These are phyloP conservation scores for Stemphylium vesicarium DNA, from an alignment of 2,329 filamentous ascomycete species.

Conservation along the genomic window DNA sequence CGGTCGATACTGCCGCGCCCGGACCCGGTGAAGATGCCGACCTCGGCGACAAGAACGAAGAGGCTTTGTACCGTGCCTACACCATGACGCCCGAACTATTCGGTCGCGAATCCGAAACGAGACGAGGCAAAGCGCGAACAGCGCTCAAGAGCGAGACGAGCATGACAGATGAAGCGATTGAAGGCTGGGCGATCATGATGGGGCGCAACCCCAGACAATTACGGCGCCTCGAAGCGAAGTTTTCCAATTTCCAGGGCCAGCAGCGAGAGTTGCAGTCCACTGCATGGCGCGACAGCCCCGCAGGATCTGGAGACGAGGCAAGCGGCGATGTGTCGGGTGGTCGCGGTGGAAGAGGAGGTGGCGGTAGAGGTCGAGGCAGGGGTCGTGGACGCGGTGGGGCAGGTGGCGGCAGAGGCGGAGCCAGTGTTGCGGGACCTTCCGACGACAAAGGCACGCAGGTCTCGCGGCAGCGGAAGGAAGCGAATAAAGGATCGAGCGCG, in stretches of 20 bases:
- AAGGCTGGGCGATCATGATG: slow-evolving; percentile 93
- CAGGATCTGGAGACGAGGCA: slow-evolving; percentile 62
- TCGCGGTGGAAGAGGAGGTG: slow-evolving; percentile 53
- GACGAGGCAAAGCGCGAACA: slow-evolving; percentile 67
- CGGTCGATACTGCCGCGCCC: slow-evolving; percentile 69
- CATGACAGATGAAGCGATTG: slow-evolving; percentile 92
- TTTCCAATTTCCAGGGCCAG: slow-evolving; percentile 67
- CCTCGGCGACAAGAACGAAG: slow-evolving; percentile 66
- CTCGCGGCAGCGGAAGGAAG: slow-evolving; percentile 78
- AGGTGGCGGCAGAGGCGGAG: slow-evolving; percentile 46
- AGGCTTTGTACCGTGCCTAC: slow-evolving; percentile 75
- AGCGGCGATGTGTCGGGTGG: slow-evolving; percentile 54
- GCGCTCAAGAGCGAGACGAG: slow-evolving; percentile 76
- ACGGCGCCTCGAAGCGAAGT: slow-evolving; percentile 73
- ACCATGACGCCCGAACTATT: slow-evolving; percentile 70
- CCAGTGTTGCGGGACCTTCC: slow-evolving; percentile 67
- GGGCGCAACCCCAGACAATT: slow-evolving; percentile 72
- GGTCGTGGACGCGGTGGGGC: slow-evolving; percentile 44
- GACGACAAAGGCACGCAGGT: slow-evolving; percentile 74
- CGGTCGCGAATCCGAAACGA: slow-evolving; percentile 71
- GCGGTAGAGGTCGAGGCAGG: slow-evolving; percentile 46
- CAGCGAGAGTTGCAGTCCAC: slow-evolving; percentile 71
- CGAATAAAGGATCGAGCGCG: slow-evolving; percentile 78
- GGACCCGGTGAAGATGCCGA: slow-evolving; percentile 63
- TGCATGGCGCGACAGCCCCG: slow-evolving; percentile 61